phyloP scores from a whole-genome alignment of 176 grass and related monocot species.

The Triticum dicoccoides region DNA sequence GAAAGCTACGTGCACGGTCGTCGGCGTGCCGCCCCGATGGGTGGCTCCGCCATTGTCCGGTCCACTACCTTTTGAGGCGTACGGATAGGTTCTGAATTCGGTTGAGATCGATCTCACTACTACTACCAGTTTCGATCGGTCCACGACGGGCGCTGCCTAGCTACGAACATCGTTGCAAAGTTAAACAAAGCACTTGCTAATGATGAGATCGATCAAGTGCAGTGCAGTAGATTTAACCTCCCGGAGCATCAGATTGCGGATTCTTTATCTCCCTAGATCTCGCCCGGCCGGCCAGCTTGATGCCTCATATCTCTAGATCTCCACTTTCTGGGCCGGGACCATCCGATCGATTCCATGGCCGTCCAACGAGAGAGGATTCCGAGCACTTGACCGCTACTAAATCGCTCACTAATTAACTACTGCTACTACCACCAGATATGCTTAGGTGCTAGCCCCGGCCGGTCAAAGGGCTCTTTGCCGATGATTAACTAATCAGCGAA shows the following conservation, averaged over 20 bases:
- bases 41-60: neutral
- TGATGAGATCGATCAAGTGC: neutral
- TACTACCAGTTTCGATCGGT: too few species aligned
- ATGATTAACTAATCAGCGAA: neutral
- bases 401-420: neutral
- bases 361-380: neutral
- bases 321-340: neutral
- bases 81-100: neutral
- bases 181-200: neutral
- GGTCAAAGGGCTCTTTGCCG: constrained; percentile 24
- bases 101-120: too few species aligned
- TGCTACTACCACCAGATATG: neutral
- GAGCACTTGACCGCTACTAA: neutral
- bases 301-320: neutral
- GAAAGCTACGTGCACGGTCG: neutral
- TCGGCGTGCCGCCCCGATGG: neutral
- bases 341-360: neutral
- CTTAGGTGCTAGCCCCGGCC: neutral
- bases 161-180: neutral
- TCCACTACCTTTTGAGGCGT: neutral
- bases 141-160: too few species aligned
- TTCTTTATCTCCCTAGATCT: neutral
- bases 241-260: neutral
- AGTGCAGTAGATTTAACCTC: neutral
- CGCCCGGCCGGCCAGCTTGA: neutral